Base-by-base conservation (phyloP, 139 green algal species). In the Auxenochlorella pyrenoidosa region DNA sequence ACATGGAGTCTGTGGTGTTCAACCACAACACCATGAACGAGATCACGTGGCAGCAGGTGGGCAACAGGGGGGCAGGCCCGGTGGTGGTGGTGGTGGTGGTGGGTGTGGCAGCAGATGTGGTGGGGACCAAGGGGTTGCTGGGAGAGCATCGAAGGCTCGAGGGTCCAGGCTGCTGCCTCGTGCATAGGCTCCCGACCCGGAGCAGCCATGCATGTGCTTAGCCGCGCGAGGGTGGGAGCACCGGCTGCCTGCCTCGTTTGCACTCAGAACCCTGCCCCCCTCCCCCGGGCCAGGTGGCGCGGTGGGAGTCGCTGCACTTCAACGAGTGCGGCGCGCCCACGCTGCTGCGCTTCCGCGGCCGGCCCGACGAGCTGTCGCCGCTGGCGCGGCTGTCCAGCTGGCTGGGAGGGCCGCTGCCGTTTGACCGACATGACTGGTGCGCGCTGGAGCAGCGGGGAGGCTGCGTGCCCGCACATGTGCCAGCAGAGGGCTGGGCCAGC, bases 381-480 rank as follows among this genome's bases (percentile, higher is more conserved):
- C 88, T 97, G 73, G 97, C 97, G 12, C 91, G 95, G 75, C 47
- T 97, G 26, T 63, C 84, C n/a, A 84, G 79, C 85, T 91, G 87
- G 89, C 77, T 97, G 60, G 93, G 93, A 0, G 93, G 93, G 10
- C 83, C 91, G 88, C 79, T 97, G 89, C 92, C 97, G 1, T 99
- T 99, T 92, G 97, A 99, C 91, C 93, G 97, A 19, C 97, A 98
- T 86, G 96, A 99, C 89, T 99, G 96, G 96, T 81, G 75, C 34
- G 75, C 22, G 2, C 28, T 63, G 2, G 68, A 28, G 34, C 6
- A 32, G 68, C 22, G 15, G 30, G 66, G 3, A 28, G 59, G 59
- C 59, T 68, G 28, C 28, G 34, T 21, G 32, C 66, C 34, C 10
- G 66, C 30, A 36, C 21, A n/a, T 30, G 15, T 44, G 36, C 0